Evolutionary conservation across 441 rosid genomes (phyloP).

Genomic region (Brassica hybrid): DNA sequence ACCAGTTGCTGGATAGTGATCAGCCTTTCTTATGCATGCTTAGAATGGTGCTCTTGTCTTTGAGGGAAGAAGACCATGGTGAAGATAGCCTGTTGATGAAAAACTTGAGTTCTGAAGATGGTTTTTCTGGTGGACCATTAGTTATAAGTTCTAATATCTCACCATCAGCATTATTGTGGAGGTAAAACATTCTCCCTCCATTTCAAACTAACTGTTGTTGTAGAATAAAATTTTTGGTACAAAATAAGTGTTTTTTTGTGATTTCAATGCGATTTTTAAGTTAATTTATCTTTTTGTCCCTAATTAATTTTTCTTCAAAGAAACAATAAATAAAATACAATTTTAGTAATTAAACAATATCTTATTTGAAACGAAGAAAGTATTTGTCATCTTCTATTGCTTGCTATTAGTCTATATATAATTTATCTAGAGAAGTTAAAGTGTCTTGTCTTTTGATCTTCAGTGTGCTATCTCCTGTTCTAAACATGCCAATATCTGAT

Average conservation of each 20-base stretch:
- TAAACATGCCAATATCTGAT: slow-evolving; percentile 93
- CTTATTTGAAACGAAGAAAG: no score
- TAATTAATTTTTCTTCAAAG: no score
- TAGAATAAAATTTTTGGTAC: no score
- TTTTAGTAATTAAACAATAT: no score
- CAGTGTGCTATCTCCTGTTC: slow-evolving; percentile 95
- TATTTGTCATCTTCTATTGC: no score
- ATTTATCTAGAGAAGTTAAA: slow-evolving; percentile 29
- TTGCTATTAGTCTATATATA: no score
- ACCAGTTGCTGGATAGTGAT: slow-evolving; percentile 92
- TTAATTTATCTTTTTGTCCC: no score
- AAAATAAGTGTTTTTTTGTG: no score
- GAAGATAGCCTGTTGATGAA: slow-evolving; percentile 74
- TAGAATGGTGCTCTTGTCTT: slow-evolving; percentile 91
- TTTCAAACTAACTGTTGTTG: no score
- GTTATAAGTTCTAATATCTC: slow-evolving; percentile 64
- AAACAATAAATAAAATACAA: no score
- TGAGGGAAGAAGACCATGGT: slow-evolving; percentile 94
- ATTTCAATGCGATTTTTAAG: no score
- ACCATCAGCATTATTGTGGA: slow-evolving; percentile 89
- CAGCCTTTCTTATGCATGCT: slow-evolving; percentile 99
- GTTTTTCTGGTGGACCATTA: slow-evolving; percentile 44
- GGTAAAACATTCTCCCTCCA: no score
- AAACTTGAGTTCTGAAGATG: slow-evolving; percentile 59
- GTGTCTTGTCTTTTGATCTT: slow-evolving; percentile 21